Evolutionary conservation across 345 rosid species (phyloP).

Genomic region (Euclidium syriacum): DNA sequence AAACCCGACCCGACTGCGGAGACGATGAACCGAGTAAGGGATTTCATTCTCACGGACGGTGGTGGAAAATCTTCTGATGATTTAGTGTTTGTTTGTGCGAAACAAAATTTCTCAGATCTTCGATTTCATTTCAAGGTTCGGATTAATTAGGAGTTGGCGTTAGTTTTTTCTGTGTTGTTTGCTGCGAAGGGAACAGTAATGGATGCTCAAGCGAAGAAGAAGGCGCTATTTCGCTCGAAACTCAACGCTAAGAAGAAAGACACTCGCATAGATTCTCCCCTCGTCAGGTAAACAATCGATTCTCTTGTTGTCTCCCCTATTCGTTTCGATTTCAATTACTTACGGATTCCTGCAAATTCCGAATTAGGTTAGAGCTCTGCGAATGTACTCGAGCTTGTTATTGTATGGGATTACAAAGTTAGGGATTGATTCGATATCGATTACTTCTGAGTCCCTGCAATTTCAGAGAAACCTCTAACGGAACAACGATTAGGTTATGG

Average conservation of each 20-base stretch:
- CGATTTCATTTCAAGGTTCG: background rate
- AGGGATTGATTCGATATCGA: no score
- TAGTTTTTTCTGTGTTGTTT: background rate
- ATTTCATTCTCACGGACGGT: background rate
- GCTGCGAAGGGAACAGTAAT: conserved; percentile 24
- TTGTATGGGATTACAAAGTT: background rate
- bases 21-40: background rate
- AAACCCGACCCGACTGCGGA: conserved; percentile 13
- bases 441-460: no score
- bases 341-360: background rate
- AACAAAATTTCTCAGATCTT: background rate
- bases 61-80: background rate
- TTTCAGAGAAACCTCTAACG: no score
- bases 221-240: conserved; percentile 82
- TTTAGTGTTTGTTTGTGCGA: background rate
- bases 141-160: background rate
- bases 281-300: conserved; percentile 51
- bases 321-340: background rate
- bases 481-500: no score
- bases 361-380: no score
- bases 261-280: conserved; percentile 79
- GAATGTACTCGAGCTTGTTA: background rate
- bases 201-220: conserved; percentile 79
- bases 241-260: conserved; percentile 80
- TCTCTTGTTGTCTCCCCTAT: background rate